Percentiles rank a stretch among this genome's conserved stretches.
phyloP scores from a whole-genome alignment of 1,139 yeast genomes.

The Geotrichum carabidarum region DNA sequence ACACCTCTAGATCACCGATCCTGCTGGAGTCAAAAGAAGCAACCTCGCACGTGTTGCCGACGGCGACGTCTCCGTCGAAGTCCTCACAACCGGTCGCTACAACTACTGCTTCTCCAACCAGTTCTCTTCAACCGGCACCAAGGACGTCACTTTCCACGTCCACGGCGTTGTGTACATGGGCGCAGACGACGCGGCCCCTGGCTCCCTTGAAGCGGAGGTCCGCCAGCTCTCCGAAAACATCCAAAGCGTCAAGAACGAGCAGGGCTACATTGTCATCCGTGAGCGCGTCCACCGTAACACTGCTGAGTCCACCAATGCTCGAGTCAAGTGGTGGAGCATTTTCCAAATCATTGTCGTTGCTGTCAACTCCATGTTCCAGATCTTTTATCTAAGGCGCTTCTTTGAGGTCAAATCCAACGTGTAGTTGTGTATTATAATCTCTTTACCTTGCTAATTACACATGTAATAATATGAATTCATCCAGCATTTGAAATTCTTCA shows the following conservation, averaged over 20 bases:
- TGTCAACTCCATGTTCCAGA: constrained; percentile 84
- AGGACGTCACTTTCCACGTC: constrained; percentile 92
- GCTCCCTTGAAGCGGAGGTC: constrained; percentile 81
- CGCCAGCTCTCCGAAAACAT: constrained; percentile 70
- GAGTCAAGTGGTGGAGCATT: constrained; percentile 97
- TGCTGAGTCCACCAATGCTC: constrained; percentile 92
- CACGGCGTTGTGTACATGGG: constrained; percentile 91
- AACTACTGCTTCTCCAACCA: constrained; percentile 91
- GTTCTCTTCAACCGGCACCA: constrained; percentile 61
- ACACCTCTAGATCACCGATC: constrained; percentile 46
- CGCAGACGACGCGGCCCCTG: constrained; percentile 72
- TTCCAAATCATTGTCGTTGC: constrained; percentile 85
- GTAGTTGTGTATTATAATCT: constrained; percentile 34
- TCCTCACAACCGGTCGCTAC: constrained; percentile 66
- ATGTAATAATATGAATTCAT: too few relatives aligned
- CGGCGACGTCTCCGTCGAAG: constrained; percentile 71
- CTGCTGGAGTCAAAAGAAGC: constrained; percentile 52
- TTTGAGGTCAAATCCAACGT: constrained; percentile 91
- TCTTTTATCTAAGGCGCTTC: constrained; percentile 86
- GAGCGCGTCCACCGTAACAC: constrained; percentile 98
- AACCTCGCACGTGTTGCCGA: constrained; percentile 59
- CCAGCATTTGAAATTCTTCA: too few relatives aligned
- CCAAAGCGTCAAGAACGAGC: constrained; percentile 82
- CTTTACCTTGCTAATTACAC: too few relatives aligned
- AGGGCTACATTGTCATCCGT: constrained; percentile 83